A percentile compares a stretch with the other conserved stretches of the same genome.
These are phyloP conservation scores for Phytopythium cucurbitacearum DNA, from an alignment of 352 stramenopile species.

Conservation along the genomic window DNA sequence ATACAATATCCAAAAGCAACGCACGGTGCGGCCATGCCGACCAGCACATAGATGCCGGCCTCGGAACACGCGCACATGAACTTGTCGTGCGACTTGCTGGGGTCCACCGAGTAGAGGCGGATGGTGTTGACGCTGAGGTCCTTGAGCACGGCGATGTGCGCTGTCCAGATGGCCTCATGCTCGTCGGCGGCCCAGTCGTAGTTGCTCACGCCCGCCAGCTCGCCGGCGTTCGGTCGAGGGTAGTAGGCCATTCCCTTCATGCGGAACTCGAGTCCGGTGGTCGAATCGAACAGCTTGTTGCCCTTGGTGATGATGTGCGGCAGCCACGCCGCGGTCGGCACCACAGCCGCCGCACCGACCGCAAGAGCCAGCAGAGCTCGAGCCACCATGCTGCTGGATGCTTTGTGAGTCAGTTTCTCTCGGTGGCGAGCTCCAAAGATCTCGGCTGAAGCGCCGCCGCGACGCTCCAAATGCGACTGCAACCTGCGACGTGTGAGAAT, in stretches of 20 bases:
- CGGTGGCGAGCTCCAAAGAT: too few species aligned
- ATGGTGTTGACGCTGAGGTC: constrained; percentile 62
- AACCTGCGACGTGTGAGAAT: too few species aligned
- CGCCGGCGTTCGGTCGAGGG: constrained; percentile 53
- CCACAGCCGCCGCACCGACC: too few species aligned
- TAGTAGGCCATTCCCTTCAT: constrained; percentile 75
- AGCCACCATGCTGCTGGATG: too few species aligned
- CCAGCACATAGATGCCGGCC: constrained; percentile 68
- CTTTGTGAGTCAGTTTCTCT: too few species aligned
- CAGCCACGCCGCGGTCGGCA: constrained; percentile 6
- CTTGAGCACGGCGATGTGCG: constrained; percentile 46
- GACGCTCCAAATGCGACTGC: too few species aligned
- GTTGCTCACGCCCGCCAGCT: constrained; percentile 21
- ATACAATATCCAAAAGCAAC: constrained; percentile 3
- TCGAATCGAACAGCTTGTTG: constrained; percentile 66
- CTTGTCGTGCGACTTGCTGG: constrained; percentile 57
- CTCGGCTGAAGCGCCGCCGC: too few species aligned
- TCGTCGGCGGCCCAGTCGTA: constrained; percentile 50
- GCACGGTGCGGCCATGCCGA: constrained; percentile 57
- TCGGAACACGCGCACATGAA: constrained; percentile 73
- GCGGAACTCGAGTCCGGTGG: constrained; percentile 57
- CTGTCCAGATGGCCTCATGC: constrained; percentile 45
- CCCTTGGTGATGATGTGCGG: constrained; percentile 26
- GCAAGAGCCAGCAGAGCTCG: too few species aligned
- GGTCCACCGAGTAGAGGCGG: constrained; percentile 62